Evolutionary conservation across 768 basidiomycete species (phyloP).

Genomic region (Suillus plorans): DNA sequence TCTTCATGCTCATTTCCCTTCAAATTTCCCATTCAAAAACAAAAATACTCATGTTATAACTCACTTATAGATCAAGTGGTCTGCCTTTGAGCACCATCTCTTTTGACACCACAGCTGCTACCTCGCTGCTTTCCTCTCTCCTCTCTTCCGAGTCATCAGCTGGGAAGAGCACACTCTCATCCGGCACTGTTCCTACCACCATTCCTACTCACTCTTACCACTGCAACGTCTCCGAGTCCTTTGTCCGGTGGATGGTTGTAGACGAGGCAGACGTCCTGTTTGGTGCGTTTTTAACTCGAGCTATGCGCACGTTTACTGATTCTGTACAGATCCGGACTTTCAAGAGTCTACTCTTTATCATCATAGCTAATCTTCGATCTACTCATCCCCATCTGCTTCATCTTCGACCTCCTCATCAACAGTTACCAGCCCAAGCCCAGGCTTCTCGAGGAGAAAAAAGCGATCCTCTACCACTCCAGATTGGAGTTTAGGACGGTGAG

Average conservation of each 20-base stretch:
- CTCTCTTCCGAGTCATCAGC: conserved; percentile 5
- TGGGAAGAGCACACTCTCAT: too few species aligned
- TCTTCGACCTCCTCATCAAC: not conserved
- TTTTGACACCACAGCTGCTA: conserved; percentile 22
- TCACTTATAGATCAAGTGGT: conserved; percentile 22
- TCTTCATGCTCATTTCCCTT: not conserved
- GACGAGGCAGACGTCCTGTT: conserved; percentile 93
- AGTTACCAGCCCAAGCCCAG: not conserved
- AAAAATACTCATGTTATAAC: not conserved
- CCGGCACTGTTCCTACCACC: too few species aligned
- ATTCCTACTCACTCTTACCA: not conserved
- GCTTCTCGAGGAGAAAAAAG: not conserved
- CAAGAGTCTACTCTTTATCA: conserved; percentile 55
- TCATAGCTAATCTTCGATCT: not conserved
- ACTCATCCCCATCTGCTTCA: not conserved
- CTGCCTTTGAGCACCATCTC: conserved; percentile 16
- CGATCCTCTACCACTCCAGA: not conserved
- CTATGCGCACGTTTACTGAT: conserved; percentile 1
- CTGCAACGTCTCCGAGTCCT: too few species aligned
- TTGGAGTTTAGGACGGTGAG: not conserved
- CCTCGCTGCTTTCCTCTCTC: conserved; percentile 21
- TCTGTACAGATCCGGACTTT: conserved; percentile 72
- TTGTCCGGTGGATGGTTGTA: conserved; percentile 83
- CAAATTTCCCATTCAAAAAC: not conserved
- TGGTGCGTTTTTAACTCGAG: conserved; percentile 44